Evolutionary conservation across 768 basidiomycete species (phyloP).

Genomic region (Termitomyces sp.): DNA sequence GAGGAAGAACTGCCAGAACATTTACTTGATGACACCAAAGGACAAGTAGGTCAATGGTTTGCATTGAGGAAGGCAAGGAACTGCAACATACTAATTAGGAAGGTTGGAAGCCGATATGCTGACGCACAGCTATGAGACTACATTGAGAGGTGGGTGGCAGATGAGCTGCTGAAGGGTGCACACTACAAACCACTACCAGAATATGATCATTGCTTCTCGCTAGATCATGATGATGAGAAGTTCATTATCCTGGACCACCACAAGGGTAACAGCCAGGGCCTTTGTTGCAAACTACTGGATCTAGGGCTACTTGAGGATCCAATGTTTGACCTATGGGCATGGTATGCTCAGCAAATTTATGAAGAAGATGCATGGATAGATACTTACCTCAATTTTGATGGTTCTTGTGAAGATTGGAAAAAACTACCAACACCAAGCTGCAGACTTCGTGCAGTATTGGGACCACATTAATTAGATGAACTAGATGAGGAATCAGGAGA

Average conservation of each 20-base stretch:
- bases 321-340: not conserved
- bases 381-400: not conserved
- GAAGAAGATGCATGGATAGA: not conserved
- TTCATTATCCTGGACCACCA: no score
- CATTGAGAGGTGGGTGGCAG: not conserved
- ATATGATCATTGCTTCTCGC: no score
- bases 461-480: no score
- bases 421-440: fast-evolving
- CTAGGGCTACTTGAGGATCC: not conserved
- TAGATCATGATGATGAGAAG: no score
- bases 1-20: not conserved
- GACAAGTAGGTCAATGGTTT: not conserved
- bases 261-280: not conserved
- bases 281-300: not conserved
- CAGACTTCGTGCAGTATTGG: not conserved
- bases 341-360: not conserved
- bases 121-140: not conserved
- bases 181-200: not conserved
- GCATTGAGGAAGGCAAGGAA: not conserved
- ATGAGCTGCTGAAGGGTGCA: not conserved
- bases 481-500: no score
- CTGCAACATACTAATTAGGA: fast-evolving
- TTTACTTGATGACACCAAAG: not conserved
- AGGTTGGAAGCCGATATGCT: not conserved
- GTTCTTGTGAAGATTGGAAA: not conserved